Evolutionary conservation across 768 basidiomycete genomes (phyloP).

Genomic region (Naganishia vaughanmartiniae): DNA sequence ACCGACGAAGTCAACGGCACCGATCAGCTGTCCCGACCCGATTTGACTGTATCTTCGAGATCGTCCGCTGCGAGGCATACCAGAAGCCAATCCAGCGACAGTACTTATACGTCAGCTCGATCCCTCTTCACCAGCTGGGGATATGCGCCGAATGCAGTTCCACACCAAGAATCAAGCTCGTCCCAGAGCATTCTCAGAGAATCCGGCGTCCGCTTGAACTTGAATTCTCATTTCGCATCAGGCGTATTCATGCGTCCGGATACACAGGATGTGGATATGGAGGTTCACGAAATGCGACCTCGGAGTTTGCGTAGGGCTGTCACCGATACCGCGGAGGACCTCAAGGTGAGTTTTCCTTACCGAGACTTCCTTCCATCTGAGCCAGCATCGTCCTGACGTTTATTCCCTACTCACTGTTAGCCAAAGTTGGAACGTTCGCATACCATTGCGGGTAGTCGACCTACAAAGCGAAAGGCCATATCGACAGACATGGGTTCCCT

Average conservation of each 20-base stretch:
- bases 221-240: background rate
- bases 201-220: constrained; percentile 12
- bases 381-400: background rate
- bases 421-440: background rate
- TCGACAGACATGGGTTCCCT: constrained; percentile 18
- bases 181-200: background rate
- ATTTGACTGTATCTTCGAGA: background rate
- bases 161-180: background rate
- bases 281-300: constrained; percentile 12
- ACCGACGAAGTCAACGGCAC: background rate
- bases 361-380: background rate
- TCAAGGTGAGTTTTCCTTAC: background rate
- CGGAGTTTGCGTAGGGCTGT: constrained; percentile 1
- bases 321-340: background rate
- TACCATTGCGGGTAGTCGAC: background rate
- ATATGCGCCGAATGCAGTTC: background rate
- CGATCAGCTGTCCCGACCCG: background rate
- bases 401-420: background rate
- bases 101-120: background rate
- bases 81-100: background rate
- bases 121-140: background rate
- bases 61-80: background rate
- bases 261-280: constrained; percentile 4
- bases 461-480: constrained; percentile 24
- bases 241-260: background rate